Evolutionary conservation across 176 grass and related monocot species (phyloP).

Genomic region (sorghum (Sorghum bicolor)): Sorghum_bicolor_NCBIv3 NC_012872.2:10294001-10294500

Average conservation of each 20-base stretch:
- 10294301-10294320: constrained; percentile 86
- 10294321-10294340: constrained; percentile 92
- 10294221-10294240: constrained; percentile 5
- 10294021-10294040: constrained; percentile 55
- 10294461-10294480: constrained; percentile 98
- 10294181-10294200: not conserved
- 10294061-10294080: constrained; percentile 98
- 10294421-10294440: not conserved
- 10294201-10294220: not conserved
- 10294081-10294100: constrained; percentile 97
- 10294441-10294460: not conserved
- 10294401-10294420: constrained; percentile 27
- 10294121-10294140: constrained; percentile 58
- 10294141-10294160: constrained; percentile 66
- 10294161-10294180: constrained; percentile 48
- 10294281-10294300: constrained; percentile 39
- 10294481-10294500: constrained; percentile 98
- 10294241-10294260: not conserved
- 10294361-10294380: constrained; percentile 98
- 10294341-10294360: constrained; percentile 92
- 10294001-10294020: constrained; percentile 4
- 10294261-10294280: not conserved
- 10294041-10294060: constrained; percentile 89
- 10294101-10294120: constrained; percentile 89
- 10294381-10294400: constrained; percentile 46